Evolutionary conservation across 2,329 filamentous ascomycete species (phyloP), one percentile per base, ranked within the genome.

Genomic region (Nectriaceae sp.): DNA sequence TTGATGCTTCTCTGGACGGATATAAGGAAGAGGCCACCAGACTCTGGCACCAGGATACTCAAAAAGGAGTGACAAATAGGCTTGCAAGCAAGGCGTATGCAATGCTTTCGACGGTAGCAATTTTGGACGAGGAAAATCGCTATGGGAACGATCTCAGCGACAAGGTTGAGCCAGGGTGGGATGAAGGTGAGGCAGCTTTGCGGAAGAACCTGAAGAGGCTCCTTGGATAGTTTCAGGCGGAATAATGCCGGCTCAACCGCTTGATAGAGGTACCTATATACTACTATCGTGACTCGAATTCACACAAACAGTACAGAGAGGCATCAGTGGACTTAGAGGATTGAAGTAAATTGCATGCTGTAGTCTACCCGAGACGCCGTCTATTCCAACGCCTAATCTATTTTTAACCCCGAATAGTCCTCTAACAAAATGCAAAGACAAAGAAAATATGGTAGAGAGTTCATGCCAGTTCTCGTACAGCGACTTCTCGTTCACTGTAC

Each of bases 21-120:
- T 19, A 35, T 15, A 26, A 20, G 5, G 20, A 47, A 20, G 33
- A 47, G 29, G 42, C 40, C 19, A 39, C 6, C 18, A 21, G 21
- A 4, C 40, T 53, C 5, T 53, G 47, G 50, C 42, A 46, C 19
- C 21, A 46, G 18, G 50, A 53, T 22, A 53, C 43, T 2, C 40
- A 35, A 26, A 35, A 46, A 2, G 50, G 47, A 1, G 36, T 53
- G 4, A 33, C 40, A 36, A 36, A 53, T 21, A 26, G 50, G 10
- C 47, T 53, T 8, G 37, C 22, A 5, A 37, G 29, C 3, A 31
- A 42, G 21, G 47, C 46, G 8, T 50, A 49, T 16, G 42, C 35
- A 3, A 50, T 47, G 31, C 40, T 53, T 24, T 22, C 42, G 8
- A 46, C 47, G 5, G 50, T 36, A 3, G 40, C 47, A 1, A 13